A percentile compares a stretch with the other conserved stretches of the same genome.
phyloP scores from a whole-genome alignment of 2,329 filamentous ascomycete genomes.

The Aspergillus piperis region DNA sequence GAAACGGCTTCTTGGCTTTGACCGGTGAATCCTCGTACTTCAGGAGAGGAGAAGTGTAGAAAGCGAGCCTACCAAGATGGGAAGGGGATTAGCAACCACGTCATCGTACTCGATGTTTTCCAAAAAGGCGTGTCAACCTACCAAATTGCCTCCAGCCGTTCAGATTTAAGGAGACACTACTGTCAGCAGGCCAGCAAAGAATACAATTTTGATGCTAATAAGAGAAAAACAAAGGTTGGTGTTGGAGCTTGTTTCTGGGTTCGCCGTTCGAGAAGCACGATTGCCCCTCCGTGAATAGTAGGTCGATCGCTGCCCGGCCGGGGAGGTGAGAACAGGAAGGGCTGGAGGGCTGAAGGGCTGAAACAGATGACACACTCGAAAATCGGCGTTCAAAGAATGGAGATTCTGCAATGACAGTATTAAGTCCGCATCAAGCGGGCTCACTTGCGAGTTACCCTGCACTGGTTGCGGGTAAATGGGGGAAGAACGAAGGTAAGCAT shows the following conservation, averaged over 20 bases:
- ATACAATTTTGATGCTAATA: not conserved
- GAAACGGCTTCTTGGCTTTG: not conserved
- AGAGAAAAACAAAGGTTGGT: not conserved
- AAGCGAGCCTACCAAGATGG: not conserved
- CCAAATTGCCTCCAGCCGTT: not conserved
- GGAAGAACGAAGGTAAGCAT: conserved; percentile 16
- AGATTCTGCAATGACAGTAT: conserved; percentile 13
- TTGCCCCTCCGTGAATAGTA: not conserved
- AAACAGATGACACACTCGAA: not conserved
- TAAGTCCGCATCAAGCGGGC: conserved; percentile 20
- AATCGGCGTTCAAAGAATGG: conserved; percentile 7
- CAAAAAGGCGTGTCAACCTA: not conserved
- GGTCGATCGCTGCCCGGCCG: not conserved
- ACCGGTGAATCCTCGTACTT: not conserved
- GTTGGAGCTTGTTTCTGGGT: not conserved
- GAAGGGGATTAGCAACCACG: not conserved
- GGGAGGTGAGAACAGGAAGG: not conserved
- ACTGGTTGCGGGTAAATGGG: conserved; percentile 19
- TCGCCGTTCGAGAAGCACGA: not conserved
- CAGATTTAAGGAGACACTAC: not conserved
- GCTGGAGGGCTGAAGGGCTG: not conserved
- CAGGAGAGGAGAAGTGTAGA: not conserved
- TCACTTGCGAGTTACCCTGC: conserved; percentile 21
- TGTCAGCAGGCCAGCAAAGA: not conserved
- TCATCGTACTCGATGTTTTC: not conserved